Percentiles rank a stretch among this genome's conserved stretches.
Evolutionary conservation across 2,329 filamentous ascomycete genomes (phyloP).

Genomic region (Diaporthe ilicicola): DNA sequence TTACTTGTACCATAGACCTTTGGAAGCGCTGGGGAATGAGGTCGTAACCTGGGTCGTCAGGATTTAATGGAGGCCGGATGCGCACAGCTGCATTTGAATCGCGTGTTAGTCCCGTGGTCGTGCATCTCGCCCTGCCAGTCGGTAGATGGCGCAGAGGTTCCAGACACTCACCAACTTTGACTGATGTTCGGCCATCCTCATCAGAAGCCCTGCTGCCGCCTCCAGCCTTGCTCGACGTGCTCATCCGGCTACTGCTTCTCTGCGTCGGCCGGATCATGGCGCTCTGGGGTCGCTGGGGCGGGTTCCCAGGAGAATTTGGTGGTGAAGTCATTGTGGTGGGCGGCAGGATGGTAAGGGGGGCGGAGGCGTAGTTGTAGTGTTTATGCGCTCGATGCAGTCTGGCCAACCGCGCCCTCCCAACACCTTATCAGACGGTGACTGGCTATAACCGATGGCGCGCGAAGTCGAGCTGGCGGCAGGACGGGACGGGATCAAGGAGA

Average conservation of each 20-base stretch:
- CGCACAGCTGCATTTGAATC: conserved; percentile 74
- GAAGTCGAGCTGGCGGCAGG: conserved; percentile 18
- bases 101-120: conserved; percentile 31
- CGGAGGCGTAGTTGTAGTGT: conserved; percentile 23
- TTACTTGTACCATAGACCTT: conserved; percentile 89
- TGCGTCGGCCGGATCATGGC: conserved; percentile 78
- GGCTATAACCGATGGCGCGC: conserved; percentile 20
- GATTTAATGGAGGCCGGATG: conserved; percentile 84
- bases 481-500: conserved; percentile 12
- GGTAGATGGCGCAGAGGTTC: conserved; percentile 14
- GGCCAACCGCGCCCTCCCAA: conserved; percentile 17
- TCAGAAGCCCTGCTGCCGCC: conserved; percentile 86
- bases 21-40: conserved; percentile 96
- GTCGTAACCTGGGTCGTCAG: conserved; percentile 90
- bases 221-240: conserved; percentile 79
- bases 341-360: conserved; percentile 35
- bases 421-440: conserved; percentile 14
- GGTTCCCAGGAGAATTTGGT: conserved; percentile 69
- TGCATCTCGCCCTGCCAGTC: neutral
- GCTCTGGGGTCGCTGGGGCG: conserved; percentile 78
- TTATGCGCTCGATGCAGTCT: conserved; percentile 9
- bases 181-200: conserved; percentile 88
- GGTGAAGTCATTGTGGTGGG: conserved; percentile 70
- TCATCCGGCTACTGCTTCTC: conserved; percentile 85
- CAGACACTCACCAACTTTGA: conserved; percentile 87